phyloP scores from a whole-genome alignment of 768 basidiomycete genomes.

The Krasilnikovozyma curviuscula region DNA sequence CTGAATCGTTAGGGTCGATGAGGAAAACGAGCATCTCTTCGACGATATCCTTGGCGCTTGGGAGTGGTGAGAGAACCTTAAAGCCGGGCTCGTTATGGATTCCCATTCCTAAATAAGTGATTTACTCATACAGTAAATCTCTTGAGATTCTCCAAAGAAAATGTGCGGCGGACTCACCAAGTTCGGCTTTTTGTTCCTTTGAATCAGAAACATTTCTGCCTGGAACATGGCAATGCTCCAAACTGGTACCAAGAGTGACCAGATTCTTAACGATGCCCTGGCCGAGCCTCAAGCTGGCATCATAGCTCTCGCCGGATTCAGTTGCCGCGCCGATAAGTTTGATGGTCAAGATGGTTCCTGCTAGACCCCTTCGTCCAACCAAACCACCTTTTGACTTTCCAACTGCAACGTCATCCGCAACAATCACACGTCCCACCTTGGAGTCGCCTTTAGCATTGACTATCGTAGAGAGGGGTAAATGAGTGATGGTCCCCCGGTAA shows the following conservation, averaged over 20 bases:
- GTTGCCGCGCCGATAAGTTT: constrained; percentile 78
- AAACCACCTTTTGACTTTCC: constrained; percentile 59
- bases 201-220: too few species aligned
- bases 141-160: too few species aligned
- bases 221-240: constrained; percentile 79
- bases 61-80: constrained; percentile 40
- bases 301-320: constrained; percentile 43
- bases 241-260: constrained; percentile 65
- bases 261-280: constrained; percentile 46
- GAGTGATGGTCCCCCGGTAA: too few species aligned
- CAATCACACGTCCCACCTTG: constrained; percentile 53
- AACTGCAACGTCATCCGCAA: constrained; percentile 80
- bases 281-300: constrained; percentile 47
- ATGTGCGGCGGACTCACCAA: too few species aligned
- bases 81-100: constrained; percentile 80
- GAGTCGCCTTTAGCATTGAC: constrained; percentile 47
- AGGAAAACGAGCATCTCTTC: constrained; percentile 48
- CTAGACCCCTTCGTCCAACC: constrained; percentile 53
- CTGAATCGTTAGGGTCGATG: constrained; percentile 47
- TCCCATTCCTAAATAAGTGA: constrained; percentile 58
- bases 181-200: too few species aligned
- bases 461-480: too few species aligned
- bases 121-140: too few species aligned
- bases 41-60: constrained; percentile 49
- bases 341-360: constrained; percentile 45